Evolutionary conservation across 2,329 filamentous ascomycete genomes (phyloP).

Genomic region (Zasmidium cellare): DNA sequence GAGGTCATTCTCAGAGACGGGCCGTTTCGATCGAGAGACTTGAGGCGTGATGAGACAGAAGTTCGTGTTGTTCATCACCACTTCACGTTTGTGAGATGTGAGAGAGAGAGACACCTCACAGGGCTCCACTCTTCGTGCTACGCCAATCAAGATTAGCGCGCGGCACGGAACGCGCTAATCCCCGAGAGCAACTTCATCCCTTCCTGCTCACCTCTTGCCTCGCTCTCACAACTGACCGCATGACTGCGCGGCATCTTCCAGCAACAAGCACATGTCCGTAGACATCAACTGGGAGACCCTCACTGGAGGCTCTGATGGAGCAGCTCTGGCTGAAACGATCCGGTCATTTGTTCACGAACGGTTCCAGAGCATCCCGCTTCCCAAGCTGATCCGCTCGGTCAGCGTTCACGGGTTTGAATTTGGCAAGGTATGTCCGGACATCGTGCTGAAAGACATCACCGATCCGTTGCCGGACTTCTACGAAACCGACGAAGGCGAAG

Average conservation of each 20-base stretch:
- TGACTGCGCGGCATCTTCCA: neutral
- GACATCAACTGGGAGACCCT: constrained; percentile 95
- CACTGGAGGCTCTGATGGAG: constrained; percentile 84
- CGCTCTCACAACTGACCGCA: neutral
- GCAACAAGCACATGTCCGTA: constrained; percentile 72
- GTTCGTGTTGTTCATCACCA: too few relatives aligned
- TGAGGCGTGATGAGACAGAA: too few relatives aligned
- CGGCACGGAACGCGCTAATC: neutral
- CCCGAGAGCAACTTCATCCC: neutral
- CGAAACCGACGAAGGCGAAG: constrained; percentile 68
- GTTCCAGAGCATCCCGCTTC: constrained; percentile 88
- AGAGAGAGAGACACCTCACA: too few relatives aligned
- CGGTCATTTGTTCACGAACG: constrained; percentile 92
- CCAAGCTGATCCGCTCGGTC: constrained; percentile 95
- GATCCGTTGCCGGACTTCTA: constrained; percentile 97
- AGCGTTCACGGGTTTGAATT: constrained; percentile 94
- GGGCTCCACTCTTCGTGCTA: too few relatives aligned
- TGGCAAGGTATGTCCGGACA: constrained; percentile 74
- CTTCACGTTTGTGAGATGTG: too few relatives aligned
- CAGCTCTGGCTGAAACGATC: constrained; percentile 79
- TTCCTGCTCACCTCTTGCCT: neutral
- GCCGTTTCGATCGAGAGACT: too few relatives aligned
- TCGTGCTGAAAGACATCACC: constrained; percentile 95
- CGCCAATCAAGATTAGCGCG: too few relatives aligned
- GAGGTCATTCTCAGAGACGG: too few relatives aligned